These are phyloP conservation scores for Pascua sp. DNA, from an alignment of 1,284 basidiomycete genomes.

Conservation along the genomic window DNA sequence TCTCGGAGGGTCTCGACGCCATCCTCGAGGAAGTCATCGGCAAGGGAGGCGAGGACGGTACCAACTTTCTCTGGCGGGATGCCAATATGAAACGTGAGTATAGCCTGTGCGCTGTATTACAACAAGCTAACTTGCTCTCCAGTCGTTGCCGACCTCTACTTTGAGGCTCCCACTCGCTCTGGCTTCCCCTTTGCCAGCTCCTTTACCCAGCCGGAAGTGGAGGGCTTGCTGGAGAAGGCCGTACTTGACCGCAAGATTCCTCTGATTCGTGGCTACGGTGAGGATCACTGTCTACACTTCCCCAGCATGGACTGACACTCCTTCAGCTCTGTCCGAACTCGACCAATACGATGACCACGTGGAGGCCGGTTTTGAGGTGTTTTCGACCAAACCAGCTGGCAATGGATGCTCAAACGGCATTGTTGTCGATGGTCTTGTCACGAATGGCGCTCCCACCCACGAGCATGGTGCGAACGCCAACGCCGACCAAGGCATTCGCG, in stretches of 20 bases:
- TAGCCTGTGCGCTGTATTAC: background rate
- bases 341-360: slow-evolving; percentile 1
- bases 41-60: slow-evolving; percentile 15
- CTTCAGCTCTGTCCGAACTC: background rate
- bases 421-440: slow-evolving; percentile 2
- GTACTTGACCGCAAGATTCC: slow-evolving; percentile 5
- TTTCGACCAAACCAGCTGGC: background rate
- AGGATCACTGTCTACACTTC: background rate
- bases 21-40: slow-evolving; percentile 11
- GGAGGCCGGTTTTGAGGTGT: slow-evolving; percentile 1
- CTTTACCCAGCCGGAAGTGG: slow-evolving; percentile 21
- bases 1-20: slow-evolving; percentile 8
- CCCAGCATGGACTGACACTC: background rate
- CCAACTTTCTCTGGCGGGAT: slow-evolving; percentile 23
- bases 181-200: slow-evolving; percentile 15
- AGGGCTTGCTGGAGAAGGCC: slow-evolving; percentile 8
- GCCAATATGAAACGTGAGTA: slow-evolving; percentile 16
- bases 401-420: background rate
- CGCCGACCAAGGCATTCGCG: background rate
- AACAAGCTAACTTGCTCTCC: background rate
- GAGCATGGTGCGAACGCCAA: background rate
- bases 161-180: slow-evolving; percentile 14
- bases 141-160: slow-evolving; percentile 13
- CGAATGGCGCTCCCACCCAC: background rate
- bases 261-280: slow-evolving; percentile 8